Evolutionary conservation across 257 asterid genomes (phyloP).

Genomic region (Lithospermum erythrorhizon): DNA sequence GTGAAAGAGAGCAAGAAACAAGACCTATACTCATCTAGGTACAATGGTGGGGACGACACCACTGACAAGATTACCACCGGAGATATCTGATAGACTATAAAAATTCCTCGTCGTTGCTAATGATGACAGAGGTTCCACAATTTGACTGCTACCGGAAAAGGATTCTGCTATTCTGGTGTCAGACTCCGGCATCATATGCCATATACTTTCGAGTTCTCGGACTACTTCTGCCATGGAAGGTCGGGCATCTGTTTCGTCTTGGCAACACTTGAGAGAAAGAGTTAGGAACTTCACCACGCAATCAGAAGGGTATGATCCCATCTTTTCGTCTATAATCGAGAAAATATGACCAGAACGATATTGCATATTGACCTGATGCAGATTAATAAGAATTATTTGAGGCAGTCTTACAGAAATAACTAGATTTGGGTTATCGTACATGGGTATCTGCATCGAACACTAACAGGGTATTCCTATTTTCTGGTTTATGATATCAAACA

Average conservation of each 20-base stretch:
- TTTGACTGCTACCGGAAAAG: slow-evolving; percentile 17
- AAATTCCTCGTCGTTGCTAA: slow-evolving; percentile 25
- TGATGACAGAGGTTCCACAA: slow-evolving; percentile 30
- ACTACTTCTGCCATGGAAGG: slow-evolving; percentile 67
- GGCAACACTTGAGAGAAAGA: slow-evolving; percentile 65
- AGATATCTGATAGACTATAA: slow-evolving; percentile 38
- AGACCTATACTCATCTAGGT: slow-evolving; percentile 36
- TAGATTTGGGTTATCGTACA: background rate
- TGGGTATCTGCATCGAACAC: background rate
- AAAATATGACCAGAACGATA: slow-evolving; percentile 30
- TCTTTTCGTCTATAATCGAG: slow-evolving; percentile 53
- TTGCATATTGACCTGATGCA: slow-evolving; percentile 58
- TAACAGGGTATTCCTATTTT: no score
- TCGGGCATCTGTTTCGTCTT: slow-evolving; percentile 45
- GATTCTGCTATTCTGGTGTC: slow-evolving; percentile 32
- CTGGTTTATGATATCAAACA: no score
- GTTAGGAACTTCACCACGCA: slow-evolving; percentile 50
- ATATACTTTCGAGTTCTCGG: slow-evolving; percentile 55
- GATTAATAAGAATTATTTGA: background rate
- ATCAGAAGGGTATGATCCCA: slow-evolving; percentile 67
- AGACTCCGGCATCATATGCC: slow-evolving; percentile 51
- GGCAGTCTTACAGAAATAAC: background rate
- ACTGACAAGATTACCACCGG: slow-evolving; percentile 60
- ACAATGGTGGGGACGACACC: slow-evolving; percentile 41
- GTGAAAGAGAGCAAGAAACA: background rate